Evolutionary conservation across 106 monocot genomes (phyloP).

Genomic region (Apostasia ramifera): DNA sequence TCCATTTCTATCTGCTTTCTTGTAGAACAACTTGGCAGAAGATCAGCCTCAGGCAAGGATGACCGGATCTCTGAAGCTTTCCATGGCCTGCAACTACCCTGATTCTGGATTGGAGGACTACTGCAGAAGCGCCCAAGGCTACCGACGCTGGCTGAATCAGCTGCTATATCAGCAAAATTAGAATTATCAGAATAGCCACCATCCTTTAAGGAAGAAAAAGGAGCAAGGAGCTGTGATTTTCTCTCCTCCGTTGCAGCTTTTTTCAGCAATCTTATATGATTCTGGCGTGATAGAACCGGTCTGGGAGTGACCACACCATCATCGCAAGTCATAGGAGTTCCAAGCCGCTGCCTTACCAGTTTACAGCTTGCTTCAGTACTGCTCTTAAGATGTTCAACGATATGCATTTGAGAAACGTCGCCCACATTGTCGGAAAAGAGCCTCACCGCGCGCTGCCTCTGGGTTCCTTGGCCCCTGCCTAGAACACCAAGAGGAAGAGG

Average conservation of each 20-base stretch:
- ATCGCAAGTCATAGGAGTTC: slow-evolving; percentile 24
- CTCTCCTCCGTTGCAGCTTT: background rate
- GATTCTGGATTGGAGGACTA: slow-evolving; percentile 44
- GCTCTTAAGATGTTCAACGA: background rate
- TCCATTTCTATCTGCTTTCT: slow-evolving; percentile 18
- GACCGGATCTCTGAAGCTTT: slow-evolving; percentile 32
- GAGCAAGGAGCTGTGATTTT: background rate
- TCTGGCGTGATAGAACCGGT: background rate
- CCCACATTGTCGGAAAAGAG: slow-evolving; percentile 31
- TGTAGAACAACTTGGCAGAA: slow-evolving; percentile 19
- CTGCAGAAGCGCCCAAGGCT: slow-evolving; percentile 43
- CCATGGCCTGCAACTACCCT: slow-evolving; percentile 12
- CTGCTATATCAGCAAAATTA: slow-evolving; percentile 15
- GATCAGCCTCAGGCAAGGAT: slow-evolving; percentile 54
- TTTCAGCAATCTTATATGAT: background rate
- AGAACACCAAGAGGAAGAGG: background rate
- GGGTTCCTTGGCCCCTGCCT: background rate
- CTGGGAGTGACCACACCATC: slow-evolving; percentile 6
- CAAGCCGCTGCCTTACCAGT: slow-evolving; percentile 19
- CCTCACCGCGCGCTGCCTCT: slow-evolving; percentile 7
- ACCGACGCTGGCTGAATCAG: slow-evolving; percentile 26
- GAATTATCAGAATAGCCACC: slow-evolving; percentile 4
- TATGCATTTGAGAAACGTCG: background rate
- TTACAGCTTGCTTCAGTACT: background rate
- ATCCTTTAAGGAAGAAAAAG: background rate